A percentile compares a stretch with the other conserved stretches of the same genome.
These are phyloP conservation scores for Trichoderma atroviride DNA, from an alignment of 2,329 filamentous ascomycete species.

Conservation along the genomic window DNA sequence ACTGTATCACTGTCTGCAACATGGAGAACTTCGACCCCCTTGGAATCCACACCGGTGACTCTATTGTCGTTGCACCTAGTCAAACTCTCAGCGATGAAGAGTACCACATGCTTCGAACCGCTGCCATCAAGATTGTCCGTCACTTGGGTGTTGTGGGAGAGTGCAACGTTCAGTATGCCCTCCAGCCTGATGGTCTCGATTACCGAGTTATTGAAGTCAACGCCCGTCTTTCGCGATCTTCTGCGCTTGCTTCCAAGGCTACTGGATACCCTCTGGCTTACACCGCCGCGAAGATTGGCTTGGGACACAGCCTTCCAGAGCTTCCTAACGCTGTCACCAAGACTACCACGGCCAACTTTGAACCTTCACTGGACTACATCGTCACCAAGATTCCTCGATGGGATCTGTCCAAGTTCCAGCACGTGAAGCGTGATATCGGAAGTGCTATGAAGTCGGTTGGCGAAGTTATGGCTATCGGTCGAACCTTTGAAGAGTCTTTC, in stretches of 20 bases:
- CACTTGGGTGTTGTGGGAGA: conserved; percentile 97
- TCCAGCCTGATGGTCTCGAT: conserved; percentile 94
- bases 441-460: conserved; percentile 99
- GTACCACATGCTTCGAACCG: conserved; percentile 98
- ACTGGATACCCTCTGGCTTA: conserved; percentile 97
- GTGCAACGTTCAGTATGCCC: conserved; percentile 97
- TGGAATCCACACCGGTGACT: conserved; percentile 97
- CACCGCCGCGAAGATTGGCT: conserved; percentile 96
- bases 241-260: conserved; percentile 94
- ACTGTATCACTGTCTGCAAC: conserved; percentile 97
- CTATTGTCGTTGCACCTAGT: conserved; percentile 94
- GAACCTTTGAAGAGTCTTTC: conserved; percentile 98
- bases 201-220: conserved; percentile 99
- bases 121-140: conserved; percentile 96
- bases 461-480: conserved; percentile 98
- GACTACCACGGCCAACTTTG: conserved; percentile 98
- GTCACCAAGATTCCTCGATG: conserved; percentile 98
- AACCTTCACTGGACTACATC: conserved; percentile 95
- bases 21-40: conserved; percentile 89
- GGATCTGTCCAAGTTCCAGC: conserved; percentile 98
- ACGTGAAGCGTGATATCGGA: conserved; percentile 96
- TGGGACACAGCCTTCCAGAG: conserved; percentile 92
- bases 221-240: conserved; percentile 95
- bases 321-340: conserved; percentile 97
- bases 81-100: conserved; percentile 98